Evolutionary conservation across 805 yeast species (phyloP).

Genomic region (Yueomyces sinensis): DNA sequence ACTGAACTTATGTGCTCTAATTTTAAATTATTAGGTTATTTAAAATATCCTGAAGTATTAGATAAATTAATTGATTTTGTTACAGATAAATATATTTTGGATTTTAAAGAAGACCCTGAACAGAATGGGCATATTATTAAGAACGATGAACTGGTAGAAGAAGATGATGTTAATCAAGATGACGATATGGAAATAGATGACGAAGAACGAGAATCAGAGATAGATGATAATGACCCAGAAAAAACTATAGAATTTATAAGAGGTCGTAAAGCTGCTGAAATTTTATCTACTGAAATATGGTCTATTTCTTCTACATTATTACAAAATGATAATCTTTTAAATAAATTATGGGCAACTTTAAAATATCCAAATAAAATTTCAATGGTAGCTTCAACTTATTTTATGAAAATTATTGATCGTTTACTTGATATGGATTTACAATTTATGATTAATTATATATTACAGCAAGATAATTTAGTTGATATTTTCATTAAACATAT

Average conservation of each 20-base stretch:
- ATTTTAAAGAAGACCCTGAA: conserved; percentile 2
- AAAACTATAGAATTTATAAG: conserved; percentile 28
- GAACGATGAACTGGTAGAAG: background rate
- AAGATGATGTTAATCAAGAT: background rate
- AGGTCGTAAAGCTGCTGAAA: conserved; percentile 73
- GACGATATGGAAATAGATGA: background rate
- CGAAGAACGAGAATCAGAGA: conserved; percentile 4
- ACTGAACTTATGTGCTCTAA: conserved; percentile 63
- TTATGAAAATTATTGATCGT: conserved; percentile 85
- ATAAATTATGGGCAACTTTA: conserved; percentile 64
- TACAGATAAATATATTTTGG: conserved; percentile 29
- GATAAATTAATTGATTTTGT: conserved; percentile 55
- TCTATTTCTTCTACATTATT: conserved; percentile 80
- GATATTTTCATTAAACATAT: conserved; percentile 72
- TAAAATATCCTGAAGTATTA: conserved; percentile 69
- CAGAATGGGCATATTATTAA: conserved; percentile 2
- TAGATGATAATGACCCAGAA: conserved; percentile 20
- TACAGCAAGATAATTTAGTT: conserved; percentile 54
- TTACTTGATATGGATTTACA: conserved; percentile 79
- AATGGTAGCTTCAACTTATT: conserved; percentile 67
- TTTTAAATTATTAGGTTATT: conserved; percentile 59
- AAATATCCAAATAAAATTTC: conserved; percentile 57
- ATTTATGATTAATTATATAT: conserved; percentile 56
- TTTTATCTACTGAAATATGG: conserved; percentile 86
- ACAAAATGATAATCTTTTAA: conserved; percentile 53